Evolutionary conservation across 768 basidiomycete genomes (phyloP).

Genomic region (Lactarius quietus): DNA sequence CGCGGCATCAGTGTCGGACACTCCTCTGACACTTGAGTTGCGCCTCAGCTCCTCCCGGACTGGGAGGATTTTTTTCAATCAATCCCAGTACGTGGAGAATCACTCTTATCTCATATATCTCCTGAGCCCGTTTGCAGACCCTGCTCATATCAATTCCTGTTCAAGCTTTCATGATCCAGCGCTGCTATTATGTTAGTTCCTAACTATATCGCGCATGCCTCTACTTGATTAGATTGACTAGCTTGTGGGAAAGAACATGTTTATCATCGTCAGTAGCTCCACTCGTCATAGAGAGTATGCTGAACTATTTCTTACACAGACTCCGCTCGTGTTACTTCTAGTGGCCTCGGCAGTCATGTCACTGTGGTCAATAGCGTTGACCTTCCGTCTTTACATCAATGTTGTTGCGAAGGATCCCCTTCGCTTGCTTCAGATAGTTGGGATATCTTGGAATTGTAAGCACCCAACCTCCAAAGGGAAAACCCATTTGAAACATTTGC

Average conservation of each 20-base stretch:
- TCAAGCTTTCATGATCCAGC: slow-evolving; percentile 11
- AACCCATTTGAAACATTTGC: background rate
- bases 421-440: background rate
- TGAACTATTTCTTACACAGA: background rate
- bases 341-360: background rate
- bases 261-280: background rate
- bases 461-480: background rate
- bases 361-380: background rate
- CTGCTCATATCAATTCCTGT: slow-evolving; percentile 1
- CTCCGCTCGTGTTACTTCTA: slow-evolving; percentile 6
- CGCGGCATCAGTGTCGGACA: background rate
- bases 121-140: background rate
- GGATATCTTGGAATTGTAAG: slow-evolving; percentile 11
- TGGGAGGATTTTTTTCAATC: background rate
- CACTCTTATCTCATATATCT: background rate
- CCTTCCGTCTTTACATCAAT: background rate
- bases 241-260: slow-evolving; percentile 10
- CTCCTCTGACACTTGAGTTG: background rate
- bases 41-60: background rate
- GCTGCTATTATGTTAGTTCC: slow-evolving; percentile 14
- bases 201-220: background rate
- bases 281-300: background rate
- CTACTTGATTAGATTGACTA: background rate
- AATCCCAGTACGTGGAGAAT: slow-evolving; percentile 2
- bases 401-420: background rate